Percentiles rank a stretch among this genome's conserved stretches.
These are phyloP conservation scores for Trypanosoma grayi DNA, from an alignment of 208 protist species.

Conservation along the genomic window DNA sequence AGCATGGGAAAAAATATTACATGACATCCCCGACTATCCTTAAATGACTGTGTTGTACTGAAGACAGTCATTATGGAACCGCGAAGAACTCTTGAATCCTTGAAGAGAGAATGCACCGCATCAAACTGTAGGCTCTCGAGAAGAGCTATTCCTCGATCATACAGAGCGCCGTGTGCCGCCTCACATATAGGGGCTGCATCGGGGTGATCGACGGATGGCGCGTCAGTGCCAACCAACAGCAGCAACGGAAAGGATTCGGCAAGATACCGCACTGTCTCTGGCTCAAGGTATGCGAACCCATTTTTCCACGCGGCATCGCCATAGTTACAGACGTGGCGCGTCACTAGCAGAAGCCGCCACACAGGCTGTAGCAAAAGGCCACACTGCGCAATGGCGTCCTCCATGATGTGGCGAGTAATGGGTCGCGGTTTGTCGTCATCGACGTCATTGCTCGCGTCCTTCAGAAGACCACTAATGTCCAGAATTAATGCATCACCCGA, in stretches of 20 bases:
- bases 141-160: slow-evolving; percentile 56
- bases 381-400: slow-evolving; percentile 14
- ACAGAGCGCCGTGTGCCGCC: slow-evolving; percentile 43
- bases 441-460: not conserved
- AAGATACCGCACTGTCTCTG: slow-evolving; percentile 44
- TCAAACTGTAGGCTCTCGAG: slow-evolving; percentile 61
- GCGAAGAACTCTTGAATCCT: slow-evolving; percentile 1
- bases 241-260: slow-evolving; percentile 46
- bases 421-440: slow-evolving; percentile 1
- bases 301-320: slow-evolving; percentile 16
- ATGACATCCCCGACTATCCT: slow-evolving; percentile 59
- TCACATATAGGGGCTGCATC: slow-evolving; percentile 37
- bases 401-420: slow-evolving; percentile 46
- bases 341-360: slow-evolving; percentile 57
- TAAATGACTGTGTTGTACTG: slow-evolving; percentile 32
- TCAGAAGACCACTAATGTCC: slow-evolving; percentile 38
- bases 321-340: slow-evolving; percentile 11
- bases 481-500: slow-evolving; percentile 57
- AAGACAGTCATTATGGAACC: slow-evolving; percentile 62
- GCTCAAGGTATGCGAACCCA: slow-evolving; percentile 43
- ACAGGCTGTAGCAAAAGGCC: slow-evolving; percentile 23
- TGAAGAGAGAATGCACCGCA: slow-evolving; percentile 31
- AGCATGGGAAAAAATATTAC: slow-evolving; percentile 53
- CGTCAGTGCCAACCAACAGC: slow-evolving; percentile 67
- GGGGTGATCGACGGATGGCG: slow-evolving; percentile 56